Evolutionary conservation across 257 asterid genomes (phyloP).

Genomic region (Cinchona pubescens): DNA sequence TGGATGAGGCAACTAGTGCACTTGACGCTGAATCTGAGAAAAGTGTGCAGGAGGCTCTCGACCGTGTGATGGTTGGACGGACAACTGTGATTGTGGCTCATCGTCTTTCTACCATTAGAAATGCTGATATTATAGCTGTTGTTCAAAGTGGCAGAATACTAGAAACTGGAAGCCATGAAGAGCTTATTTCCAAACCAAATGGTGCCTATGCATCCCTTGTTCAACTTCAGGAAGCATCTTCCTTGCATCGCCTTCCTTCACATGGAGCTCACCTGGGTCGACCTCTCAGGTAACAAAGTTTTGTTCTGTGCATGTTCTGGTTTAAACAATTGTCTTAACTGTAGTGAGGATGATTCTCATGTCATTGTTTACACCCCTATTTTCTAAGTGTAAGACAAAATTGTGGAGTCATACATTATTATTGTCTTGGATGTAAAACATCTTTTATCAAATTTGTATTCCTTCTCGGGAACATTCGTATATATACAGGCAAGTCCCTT

Average conservation of each 20-base stretch:
- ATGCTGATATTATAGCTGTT: conserved; percentile 84
- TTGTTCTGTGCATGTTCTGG: not conserved
- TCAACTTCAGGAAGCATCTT: conserved; percentile 78
- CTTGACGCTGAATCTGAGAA: conserved; percentile 96
- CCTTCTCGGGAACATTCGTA: not conserved
- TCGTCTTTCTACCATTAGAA: conserved; percentile 83
- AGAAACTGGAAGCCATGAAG: conserved; percentile 89
- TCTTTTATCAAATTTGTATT: not conserved
- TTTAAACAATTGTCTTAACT: no score
- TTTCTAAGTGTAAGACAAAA: not conserved
- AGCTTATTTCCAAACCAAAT: conserved; percentile 69
- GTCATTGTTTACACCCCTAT: not conserved
- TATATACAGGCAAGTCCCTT: not conserved
- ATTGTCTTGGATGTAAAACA: not conserved
- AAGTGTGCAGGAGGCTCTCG: conserved; percentile 96
- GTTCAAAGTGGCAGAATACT: conserved; percentile 74
- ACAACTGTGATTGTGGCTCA: conserved; percentile 90
- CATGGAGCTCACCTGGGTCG: conserved; percentile 55
- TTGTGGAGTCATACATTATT: not conserved
- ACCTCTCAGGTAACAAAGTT: conserved; percentile 53
- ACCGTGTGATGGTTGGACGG: conserved; percentile 91
- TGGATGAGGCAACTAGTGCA: conserved; percentile 98
- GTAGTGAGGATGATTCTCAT: not conserved
- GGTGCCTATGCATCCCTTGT: conserved; percentile 83
- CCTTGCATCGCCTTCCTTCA: conserved; percentile 62